phyloP scores from a whole-genome alignment of 208 protist species.

The Acanthamoeba castellanii region DNA sequence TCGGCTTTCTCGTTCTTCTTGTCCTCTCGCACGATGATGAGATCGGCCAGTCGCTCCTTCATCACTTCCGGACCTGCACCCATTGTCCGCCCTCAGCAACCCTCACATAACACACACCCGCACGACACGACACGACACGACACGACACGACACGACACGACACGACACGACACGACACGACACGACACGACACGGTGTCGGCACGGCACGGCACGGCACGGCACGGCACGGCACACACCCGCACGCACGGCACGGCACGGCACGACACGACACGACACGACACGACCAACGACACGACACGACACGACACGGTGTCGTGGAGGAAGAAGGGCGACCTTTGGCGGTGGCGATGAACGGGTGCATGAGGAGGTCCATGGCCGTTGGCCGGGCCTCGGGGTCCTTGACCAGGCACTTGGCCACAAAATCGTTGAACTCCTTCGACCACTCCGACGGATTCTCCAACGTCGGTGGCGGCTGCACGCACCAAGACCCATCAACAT shows the following conservation, averaged over 20 bases:
- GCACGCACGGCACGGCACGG: background rate
- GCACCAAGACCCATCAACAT: background rate
- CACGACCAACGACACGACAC: background rate
- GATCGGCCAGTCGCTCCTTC: background rate
- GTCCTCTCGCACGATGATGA: slow-evolving; percentile 12
- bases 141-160: background rate
- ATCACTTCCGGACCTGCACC: slow-evolving; percentile 45
- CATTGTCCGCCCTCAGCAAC: background rate
- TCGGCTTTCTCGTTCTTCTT: background rate
- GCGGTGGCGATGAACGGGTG: slow-evolving; percentile 57
- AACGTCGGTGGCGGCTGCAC: slow-evolving; percentile 46
- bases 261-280: background rate
- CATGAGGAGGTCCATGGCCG: slow-evolving; percentile 74
- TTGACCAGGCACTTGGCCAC: slow-evolving; percentile 46
- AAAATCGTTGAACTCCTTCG: slow-evolving; percentile 59
- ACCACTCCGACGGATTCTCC: slow-evolving; percentile 19
- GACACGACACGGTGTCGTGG: background rate
- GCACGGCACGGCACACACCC: background rate
- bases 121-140: background rate
- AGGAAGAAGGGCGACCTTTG: background rate
- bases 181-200: background rate
- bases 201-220: background rate
- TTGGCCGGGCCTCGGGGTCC: slow-evolving; percentile 55
- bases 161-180: background rate
- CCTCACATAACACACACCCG: background rate